Conservation (phyloP, 176 grass and related monocot genomes). For the Luzula sylvatica region DNA sequence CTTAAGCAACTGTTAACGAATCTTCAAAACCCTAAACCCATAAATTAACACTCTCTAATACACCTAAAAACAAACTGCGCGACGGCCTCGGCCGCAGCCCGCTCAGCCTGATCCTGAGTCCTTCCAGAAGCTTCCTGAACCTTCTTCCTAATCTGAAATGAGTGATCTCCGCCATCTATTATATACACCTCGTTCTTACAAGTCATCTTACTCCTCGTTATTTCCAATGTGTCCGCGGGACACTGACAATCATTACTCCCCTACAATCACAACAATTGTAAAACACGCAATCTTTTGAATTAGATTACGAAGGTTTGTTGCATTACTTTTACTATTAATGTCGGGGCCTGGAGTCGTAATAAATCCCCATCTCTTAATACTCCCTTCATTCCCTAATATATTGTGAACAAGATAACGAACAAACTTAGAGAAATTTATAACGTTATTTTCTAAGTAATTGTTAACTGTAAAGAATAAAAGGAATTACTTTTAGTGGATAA, state of each 20-base stretch:
- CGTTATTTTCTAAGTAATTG: background rate
- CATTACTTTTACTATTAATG: conserved; percentile 79
- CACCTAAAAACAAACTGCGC: conserved; percentile 47
- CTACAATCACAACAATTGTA: conserved; percentile 22
- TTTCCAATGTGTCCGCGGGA: conserved; percentile 49
- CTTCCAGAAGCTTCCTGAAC: conserved; percentile 41
- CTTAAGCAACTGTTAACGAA: too few species aligned
- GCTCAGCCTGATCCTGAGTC: conserved; percentile 56
- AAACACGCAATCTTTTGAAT: background rate
- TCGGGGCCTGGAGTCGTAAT: conserved; percentile 51
- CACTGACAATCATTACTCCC: conserved; percentile 79
- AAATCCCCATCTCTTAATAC: conserved; percentile 45
- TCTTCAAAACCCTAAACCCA: background rate
- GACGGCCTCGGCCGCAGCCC: conserved; percentile 45
- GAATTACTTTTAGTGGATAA: conserved; percentile 70
- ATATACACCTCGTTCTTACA: conserved; percentile 55
- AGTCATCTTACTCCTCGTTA: conserved; percentile 53
- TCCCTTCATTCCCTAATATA: conserved; percentile 53
- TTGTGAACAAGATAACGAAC: conserved; percentile 13
- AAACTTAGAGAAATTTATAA: background rate
- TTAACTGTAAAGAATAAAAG: background rate
- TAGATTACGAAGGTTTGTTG: conserved; percentile 1
- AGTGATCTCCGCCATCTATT: conserved; percentile 82
- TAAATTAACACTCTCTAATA: conserved; percentile 5
- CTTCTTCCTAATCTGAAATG: conserved; percentile 65